Evolutionary conservation across 164 flowering plant genomes (phyloP).

Genomic region (Macadamia integrifolia): DNA sequence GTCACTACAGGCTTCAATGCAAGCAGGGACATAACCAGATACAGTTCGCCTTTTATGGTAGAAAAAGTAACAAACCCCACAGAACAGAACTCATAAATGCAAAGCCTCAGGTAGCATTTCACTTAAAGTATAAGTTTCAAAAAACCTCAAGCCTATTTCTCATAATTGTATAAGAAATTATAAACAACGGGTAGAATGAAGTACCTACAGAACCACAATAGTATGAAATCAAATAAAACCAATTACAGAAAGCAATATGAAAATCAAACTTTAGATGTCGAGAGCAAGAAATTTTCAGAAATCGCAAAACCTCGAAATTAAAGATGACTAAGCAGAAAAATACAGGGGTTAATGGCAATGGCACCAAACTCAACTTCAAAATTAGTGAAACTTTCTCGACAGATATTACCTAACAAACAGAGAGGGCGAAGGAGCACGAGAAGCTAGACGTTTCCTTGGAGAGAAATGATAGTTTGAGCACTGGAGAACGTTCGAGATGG

Average conservation of each 20-base stretch:
- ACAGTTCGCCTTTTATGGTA: no score
- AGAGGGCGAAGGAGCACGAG: not conserved
- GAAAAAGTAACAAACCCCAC: not conserved
- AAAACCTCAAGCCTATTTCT: no score
- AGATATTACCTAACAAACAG: slow-evolving; percentile 31
- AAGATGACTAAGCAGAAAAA: not conserved
- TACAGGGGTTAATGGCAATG: no score
- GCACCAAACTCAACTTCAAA: no score
- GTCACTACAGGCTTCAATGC: no score
- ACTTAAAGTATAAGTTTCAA: no score
- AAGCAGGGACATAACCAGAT: no score
- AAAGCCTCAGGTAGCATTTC: no score
- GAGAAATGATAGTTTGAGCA: slow-evolving; percentile 24
- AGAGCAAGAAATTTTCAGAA: not conserved
- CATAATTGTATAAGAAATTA: not conserved
- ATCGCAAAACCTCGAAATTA: not conserved
- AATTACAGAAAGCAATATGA: not conserved
- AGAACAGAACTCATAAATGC: not conserved
- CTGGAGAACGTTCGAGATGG: slow-evolving; percentile 34
- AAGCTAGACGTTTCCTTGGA: slow-evolving; percentile 12
- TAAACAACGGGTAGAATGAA: not conserved
- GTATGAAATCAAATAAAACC: no score
- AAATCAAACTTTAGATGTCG: not conserved
- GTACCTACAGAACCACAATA: not conserved
- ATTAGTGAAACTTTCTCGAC: no score